Conservation (phyloP, 768 basidiomycete genomes). For the Chiua virens region DNA sequence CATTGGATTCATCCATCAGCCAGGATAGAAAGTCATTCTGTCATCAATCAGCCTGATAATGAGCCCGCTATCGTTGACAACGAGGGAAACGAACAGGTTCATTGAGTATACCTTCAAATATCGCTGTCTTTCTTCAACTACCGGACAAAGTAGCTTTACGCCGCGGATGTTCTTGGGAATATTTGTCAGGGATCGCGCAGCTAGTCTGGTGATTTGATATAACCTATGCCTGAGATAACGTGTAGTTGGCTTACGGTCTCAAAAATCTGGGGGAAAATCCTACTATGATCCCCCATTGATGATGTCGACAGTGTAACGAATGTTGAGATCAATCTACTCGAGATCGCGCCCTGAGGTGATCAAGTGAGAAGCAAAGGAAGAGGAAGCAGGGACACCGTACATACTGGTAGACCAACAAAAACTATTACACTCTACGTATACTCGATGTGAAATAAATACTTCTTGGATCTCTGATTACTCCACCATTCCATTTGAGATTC, state of each 20-base stretch:
- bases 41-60: neutral
- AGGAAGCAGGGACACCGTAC: too few relatives aligned
- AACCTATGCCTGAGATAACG: too few relatives aligned
- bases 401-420: too few relatives aligned
- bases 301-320: slow-evolving; percentile 32
- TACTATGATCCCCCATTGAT: slow-evolving; percentile 17
- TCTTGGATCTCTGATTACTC: slow-evolving; percentile 26
- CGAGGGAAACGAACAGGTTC: slow-evolving; percentile 27
- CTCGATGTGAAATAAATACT: too few relatives aligned
- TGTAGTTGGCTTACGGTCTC: too few relatives aligned
- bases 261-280: too few relatives aligned
- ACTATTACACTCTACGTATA: too few relatives aligned
- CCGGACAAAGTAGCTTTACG: slow-evolving; percentile 20
- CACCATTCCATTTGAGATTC: slow-evolving; percentile 13
- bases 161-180: slow-evolving; percentile 5
- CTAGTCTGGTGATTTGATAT: too few relatives aligned
- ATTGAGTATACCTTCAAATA: slow-evolving; percentile 24
- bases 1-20: too few relatives aligned
- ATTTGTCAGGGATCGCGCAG: too few relatives aligned
- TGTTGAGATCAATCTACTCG: slow-evolving; percentile 32
- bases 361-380: too few relatives aligned
- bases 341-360: too few relatives aligned
- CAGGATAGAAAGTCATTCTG: slow-evolving; percentile 34
- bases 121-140: slow-evolving; percentile 28
- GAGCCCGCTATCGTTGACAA: neutral